These are phyloP conservation scores for Chernovozyma aurita DNA, from an alignment of 1,139 yeast genomes.

Conservation along the genomic window DNA sequence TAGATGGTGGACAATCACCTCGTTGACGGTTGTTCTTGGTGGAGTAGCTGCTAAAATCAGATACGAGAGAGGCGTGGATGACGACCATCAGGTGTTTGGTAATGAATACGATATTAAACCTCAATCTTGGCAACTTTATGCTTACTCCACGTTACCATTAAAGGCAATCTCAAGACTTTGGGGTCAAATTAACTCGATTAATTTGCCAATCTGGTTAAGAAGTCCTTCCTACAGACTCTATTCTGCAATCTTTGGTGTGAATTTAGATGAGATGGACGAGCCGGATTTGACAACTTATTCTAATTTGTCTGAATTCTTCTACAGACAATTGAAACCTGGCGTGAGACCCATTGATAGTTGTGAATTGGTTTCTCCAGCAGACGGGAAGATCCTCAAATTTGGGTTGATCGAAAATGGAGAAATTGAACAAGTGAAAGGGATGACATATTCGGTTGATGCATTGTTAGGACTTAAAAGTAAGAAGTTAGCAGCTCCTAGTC, in stretches of 20 bases:
- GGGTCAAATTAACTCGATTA: conserved; percentile 86
- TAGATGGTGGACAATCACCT: conserved; percentile 68
- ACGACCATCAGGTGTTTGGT: too few relatives aligned
- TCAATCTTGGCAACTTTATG: conserved; percentile 83
- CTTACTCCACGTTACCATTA: conserved; percentile 86
- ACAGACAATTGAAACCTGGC: conserved; percentile 75
- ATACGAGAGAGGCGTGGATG: conserved; percentile 34
- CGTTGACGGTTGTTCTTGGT: conserved; percentile 58
- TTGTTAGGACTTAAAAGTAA: conserved; percentile 61
- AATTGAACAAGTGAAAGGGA: conserved; percentile 95
- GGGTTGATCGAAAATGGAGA: conserved; percentile 83
- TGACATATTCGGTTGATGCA: conserved; percentile 88
- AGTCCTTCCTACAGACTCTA: conserved; percentile 78
- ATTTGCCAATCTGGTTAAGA: conserved; percentile 85
- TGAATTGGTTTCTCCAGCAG: conserved; percentile 84
- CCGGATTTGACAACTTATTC: conserved; percentile 69
- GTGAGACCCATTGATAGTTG: conserved; percentile 71
- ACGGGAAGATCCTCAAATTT: conserved; percentile 82
- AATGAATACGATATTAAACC: conserved; percentile 50
- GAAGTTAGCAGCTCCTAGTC: conserved; percentile 58
- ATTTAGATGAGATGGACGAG: conserved; percentile 84
- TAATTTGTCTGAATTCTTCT: conserved; percentile 88
- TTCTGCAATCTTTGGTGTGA: conserved; percentile 79
- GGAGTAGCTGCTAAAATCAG: conserved; percentile 57
- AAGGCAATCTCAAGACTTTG: conserved; percentile 88